Evolutionary conservation across 1,284 basidiomycete species (phyloP).

Genomic region (Puccinia polysora): DNA sequence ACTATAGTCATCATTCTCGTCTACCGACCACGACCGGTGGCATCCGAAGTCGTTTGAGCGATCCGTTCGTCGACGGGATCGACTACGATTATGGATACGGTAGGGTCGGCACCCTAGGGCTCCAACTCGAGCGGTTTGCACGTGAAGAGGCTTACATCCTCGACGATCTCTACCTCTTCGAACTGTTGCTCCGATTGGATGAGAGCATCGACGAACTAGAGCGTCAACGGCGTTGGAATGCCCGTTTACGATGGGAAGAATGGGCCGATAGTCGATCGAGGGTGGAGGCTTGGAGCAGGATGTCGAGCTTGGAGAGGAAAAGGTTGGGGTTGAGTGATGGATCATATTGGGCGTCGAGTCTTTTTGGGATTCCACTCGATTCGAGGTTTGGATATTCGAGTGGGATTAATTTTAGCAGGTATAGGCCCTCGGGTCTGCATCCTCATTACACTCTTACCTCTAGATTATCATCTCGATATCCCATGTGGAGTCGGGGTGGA

Average conservation of each 20-base stretch:
- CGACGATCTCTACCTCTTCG: slow-evolving; percentile 36
- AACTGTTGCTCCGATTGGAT: slow-evolving; percentile 17
- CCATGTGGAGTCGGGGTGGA: slow-evolving; percentile 34
- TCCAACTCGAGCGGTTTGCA: slow-evolving; percentile 15
- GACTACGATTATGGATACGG: slow-evolving; percentile 35
- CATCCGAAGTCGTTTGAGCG: not conserved
- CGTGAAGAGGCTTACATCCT: slow-evolving; percentile 9
- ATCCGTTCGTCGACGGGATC: slow-evolving; percentile 26
- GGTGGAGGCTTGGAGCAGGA: slow-evolving; percentile 14
- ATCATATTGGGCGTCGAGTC: slow-evolving; percentile 21
- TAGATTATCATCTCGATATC: not conserved
- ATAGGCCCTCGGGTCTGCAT: not conserved
- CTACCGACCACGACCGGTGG: not conserved
- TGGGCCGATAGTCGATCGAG: not conserved
- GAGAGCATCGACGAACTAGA: slow-evolving; percentile 16
- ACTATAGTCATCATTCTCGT: not conserved
- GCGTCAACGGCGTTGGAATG: slow-evolving; percentile 23
- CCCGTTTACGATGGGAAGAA: slow-evolving; percentile 32
- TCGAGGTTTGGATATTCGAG: slow-evolving; percentile 13
- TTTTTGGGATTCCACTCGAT: slow-evolving; percentile 25
- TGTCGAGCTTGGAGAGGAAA: not conserved
- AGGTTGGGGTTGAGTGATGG: slow-evolving; percentile 15
- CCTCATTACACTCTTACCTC: slow-evolving; percentile 23
- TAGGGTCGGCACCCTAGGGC: slow-evolving; percentile 8
- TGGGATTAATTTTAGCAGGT: not conserved